phyloP scores from a whole-genome alignment of 257 asterid species.

The Galeopsis tetrahit region DNA sequence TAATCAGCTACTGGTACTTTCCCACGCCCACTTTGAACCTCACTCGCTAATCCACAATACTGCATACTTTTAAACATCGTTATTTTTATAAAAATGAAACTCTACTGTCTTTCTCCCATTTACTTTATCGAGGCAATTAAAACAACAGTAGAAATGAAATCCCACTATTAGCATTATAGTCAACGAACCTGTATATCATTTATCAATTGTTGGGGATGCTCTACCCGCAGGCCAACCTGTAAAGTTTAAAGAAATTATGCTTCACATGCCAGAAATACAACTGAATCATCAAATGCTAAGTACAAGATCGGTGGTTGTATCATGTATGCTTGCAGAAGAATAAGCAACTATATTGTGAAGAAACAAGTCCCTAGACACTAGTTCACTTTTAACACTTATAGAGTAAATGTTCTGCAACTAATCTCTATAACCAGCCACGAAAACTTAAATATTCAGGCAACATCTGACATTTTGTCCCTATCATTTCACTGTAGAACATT shows the following conservation, averaged over 20 bases:
- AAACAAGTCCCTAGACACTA: background rate
- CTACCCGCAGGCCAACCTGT: conserved; percentile 92
- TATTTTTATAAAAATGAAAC: background rate
- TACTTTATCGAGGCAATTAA: conserved; percentile 3
- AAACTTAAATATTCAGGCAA: conserved; percentile 2
- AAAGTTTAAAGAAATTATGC: conserved; percentile 20
- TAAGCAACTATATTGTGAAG: background rate
- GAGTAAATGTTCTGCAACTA: background rate
- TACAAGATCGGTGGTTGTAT: background rate
- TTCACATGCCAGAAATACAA: conserved; percentile 13
- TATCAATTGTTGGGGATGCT: conserved; percentile 94
- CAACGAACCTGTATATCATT: conserved; percentile 78
- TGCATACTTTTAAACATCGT: conserved; percentile 39
- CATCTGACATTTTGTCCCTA: background rate
- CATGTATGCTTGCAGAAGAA: conserved; percentile 6
- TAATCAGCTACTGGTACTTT: conserved; percentile 98
- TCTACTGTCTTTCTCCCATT: conserved; percentile 23
- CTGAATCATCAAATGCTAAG: conserved; percentile 26
- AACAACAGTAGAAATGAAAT: background rate
- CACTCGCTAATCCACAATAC: conserved; percentile 83
- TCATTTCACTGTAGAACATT: background rate
- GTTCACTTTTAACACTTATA: background rate
- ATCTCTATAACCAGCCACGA: background rate
- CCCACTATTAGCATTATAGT: background rate
- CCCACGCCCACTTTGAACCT: conserved; percentile 84